phyloP scores from a whole-genome alignment of 305 asterid genomes.

The Fraxinus latifolia region DNA sequence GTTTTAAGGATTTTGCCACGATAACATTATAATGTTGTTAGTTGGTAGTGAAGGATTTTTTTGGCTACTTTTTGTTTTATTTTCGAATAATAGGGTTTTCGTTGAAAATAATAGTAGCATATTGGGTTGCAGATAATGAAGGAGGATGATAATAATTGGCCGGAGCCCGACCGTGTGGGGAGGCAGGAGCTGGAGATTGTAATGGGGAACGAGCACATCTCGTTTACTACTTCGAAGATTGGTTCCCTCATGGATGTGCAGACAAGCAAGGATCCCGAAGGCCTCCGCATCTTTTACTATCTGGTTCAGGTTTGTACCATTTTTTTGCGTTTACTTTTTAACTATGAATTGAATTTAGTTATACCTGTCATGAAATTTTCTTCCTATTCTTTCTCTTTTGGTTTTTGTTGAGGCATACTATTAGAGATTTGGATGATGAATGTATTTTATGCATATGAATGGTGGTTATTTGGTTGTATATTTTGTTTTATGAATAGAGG shows the following conservation, averaged over 20 bases:
- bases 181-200: slow-evolving; percentile 99
- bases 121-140: slow-evolving; percentile 50
- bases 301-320: slow-evolving; percentile 69
- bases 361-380: not conserved
- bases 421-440: not conserved
- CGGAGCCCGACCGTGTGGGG: slow-evolving; percentile 93
- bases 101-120: not conserved
- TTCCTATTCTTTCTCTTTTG: not conserved
- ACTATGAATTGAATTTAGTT: not conserved
- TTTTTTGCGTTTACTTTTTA: not conserved
- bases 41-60: not conserved
- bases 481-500: not conserved
- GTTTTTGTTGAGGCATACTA: not conserved
- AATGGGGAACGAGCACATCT: slow-evolving; percentile 93
- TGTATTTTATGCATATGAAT: not conserved
- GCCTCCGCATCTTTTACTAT: slow-evolving; percentile 80
- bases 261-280: slow-evolving; percentile 93
- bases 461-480: not conserved
- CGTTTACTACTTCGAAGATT: slow-evolving; percentile 90
- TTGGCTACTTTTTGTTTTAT: slow-evolving; percentile 8
- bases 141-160: slow-evolving; percentile 97
- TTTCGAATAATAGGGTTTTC: not conserved
- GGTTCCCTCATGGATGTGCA: slow-evolving; percentile 93
- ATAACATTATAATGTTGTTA: not conserved
- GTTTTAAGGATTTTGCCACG: not conserved